phyloP scores from a whole-genome alignment of 305 asterid species.

The Fraxinus platypoda region DNA sequence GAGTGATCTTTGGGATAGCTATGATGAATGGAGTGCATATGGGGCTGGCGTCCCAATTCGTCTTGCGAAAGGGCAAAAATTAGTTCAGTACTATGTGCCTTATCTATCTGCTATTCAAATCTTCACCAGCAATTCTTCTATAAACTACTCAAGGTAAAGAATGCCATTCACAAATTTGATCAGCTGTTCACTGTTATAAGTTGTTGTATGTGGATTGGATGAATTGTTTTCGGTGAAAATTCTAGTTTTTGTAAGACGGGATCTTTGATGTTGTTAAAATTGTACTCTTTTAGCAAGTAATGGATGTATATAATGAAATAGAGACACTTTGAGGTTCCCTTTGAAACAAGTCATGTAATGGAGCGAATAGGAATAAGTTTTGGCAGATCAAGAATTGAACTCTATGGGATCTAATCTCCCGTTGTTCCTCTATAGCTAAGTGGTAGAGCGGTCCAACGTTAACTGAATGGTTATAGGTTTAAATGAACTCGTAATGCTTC shows the following conservation, averaged over 20 bases:
- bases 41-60: slow-evolving; percentile 89
- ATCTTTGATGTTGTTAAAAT: neutral
- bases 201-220: neutral
- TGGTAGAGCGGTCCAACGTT: neutral
- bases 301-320: neutral
- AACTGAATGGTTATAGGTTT: neutral
- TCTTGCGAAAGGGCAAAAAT: slow-evolving; percentile 62
- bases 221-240: neutral
- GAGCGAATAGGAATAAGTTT: neutral
- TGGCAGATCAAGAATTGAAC: neutral
- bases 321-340: neutral
- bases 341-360: neutral
- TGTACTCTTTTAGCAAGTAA: neutral
- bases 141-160: slow-evolving; percentile 63
- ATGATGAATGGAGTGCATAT: slow-evolving; percentile 94
- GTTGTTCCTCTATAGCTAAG: neutral
- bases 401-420: neutral
- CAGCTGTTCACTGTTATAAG: neutral
- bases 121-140: slow-evolving; percentile 74
- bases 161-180: neutral
- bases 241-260: neutral
- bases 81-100: slow-evolving; percentile 85
- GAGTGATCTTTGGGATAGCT: slow-evolving; percentile 83
- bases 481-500: neutral
- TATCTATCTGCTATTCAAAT: slow-evolving; percentile 95